Evolutionary conservation across 495 filamentous ascomycete genomes (phyloP), one percentile per base, ranked within the genome.

Genomic region (Xylaria sp.): DNA sequence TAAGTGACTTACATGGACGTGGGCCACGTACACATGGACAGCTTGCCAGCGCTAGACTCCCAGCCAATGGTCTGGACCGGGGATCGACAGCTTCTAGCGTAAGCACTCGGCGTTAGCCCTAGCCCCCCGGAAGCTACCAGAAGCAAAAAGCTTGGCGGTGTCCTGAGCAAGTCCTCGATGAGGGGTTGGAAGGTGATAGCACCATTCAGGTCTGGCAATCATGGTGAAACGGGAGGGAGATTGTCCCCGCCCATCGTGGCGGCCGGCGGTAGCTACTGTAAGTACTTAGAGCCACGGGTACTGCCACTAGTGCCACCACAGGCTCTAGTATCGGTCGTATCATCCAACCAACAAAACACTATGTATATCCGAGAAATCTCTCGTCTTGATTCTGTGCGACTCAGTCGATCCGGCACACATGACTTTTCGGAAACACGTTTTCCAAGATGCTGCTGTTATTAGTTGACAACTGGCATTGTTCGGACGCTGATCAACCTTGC

Each of bases 11-110:
- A n/a, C n/a, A n/a, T 64, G 41, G 41, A 40, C 61, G 41, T 64
- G 61, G 61, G 61, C 61, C 37, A 64, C 61, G 62, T 66, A 50
- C 52, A 66, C 62, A 66, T 29, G 61, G 61, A 37, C 61, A 33
- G 61, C 15, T 48, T 48, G n/a, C 43, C 40, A 11, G 29, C 61
- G 37, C 24, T 33, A 66, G 44, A 40, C 62, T 52, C n/a, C 44
- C 17, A 29, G 31, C 62, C 62, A 66, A 66, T 66, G 62, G 62
- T 40, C 57, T 59, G 33, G 53, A 17, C 53, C 29, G n/a, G 9
- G 21, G n/a, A n/a, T n/a, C 8, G 26, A 33, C 7, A 26, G 26
- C 21, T 24, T 52, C 48, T n/a, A 31, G 15, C 33, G 53, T 57
- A 57, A 59, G 55, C 31, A 37, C 29, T 35, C 31, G 19, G 55